Evolutionary conservation across 129 eudicot genomes (phyloP).

Genomic region (Ambrosia trifida): DNA sequence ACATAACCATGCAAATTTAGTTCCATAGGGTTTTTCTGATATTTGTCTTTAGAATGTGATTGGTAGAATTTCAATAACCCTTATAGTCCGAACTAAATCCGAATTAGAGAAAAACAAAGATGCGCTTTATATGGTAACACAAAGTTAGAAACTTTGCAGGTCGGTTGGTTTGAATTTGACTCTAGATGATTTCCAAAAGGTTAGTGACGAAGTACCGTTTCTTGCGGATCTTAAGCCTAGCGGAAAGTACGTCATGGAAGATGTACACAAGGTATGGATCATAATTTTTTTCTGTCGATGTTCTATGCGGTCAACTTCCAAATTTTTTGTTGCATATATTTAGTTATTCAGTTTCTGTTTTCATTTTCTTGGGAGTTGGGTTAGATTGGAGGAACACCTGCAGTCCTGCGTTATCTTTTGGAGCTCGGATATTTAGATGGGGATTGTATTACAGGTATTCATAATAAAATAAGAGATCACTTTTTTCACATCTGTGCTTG

Average conservation of each 20-base stretch:
- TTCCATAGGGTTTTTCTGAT: neutral
- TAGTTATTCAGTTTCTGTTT: neutral
- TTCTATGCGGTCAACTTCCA: neutral
- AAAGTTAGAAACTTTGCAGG: constrained; percentile 44
- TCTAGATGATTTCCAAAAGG: constrained; percentile 94
- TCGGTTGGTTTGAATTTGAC: constrained; percentile 83
- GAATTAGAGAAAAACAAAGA: neutral
- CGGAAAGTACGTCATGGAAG: constrained; percentile 99
- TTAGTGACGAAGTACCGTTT: constrained; percentile 85
- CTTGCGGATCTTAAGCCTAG: constrained; percentile 99
- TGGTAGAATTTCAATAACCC: neutral
- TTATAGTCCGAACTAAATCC: neutral
- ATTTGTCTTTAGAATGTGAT: too few relatives aligned
- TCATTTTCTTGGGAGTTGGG: constrained; percentile 8
- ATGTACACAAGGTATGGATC: constrained; percentile 75
- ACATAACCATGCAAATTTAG: neutral
- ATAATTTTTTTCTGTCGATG: neutral
- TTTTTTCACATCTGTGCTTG: neutral
- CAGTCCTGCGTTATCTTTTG: constrained; percentile 70
- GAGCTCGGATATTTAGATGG: constrained; percentile 91
- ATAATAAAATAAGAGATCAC: neutral
- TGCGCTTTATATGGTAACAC: constrained; percentile 14
- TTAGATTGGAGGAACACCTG: constrained; percentile 99
- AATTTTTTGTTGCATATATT: neutral
- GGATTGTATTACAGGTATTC: constrained; percentile 89